Percentiles rank a stretch among this genome's conserved stretches.
Conservation (phyloP, 2,329 filamentous ascomycete genomes). For the Fusarium palustre region DNA sequence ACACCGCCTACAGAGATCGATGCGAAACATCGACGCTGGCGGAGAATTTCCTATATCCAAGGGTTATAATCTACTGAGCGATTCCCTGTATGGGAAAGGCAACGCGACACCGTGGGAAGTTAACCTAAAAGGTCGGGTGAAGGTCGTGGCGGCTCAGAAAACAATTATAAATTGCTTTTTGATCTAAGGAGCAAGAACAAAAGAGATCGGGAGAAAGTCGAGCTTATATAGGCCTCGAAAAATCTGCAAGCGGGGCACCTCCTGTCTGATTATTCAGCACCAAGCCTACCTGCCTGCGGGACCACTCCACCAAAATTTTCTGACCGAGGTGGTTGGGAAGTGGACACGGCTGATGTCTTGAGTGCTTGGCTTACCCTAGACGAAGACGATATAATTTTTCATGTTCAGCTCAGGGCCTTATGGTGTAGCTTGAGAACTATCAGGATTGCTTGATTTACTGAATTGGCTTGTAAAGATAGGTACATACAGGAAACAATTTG, state of each 20-base stretch:
- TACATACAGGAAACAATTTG: background rate
- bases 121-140: constrained; percentile 56
- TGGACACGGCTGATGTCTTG: background rate
- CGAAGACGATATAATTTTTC: background rate
- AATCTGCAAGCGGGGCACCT: constrained; percentile 39
- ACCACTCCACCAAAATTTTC: background rate
- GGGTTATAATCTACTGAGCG: constrained; percentile 70
- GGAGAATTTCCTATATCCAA: constrained; percentile 73
- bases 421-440: too few relatives aligned
- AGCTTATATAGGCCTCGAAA: constrained; percentile 43
- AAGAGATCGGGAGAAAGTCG: constrained; percentile 44
- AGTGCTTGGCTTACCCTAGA: background rate
- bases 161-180: constrained; percentile 63
- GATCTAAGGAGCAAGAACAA: constrained; percentile 64
- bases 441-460: too few relatives aligned
- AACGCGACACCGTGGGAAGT: constrained; percentile 69
- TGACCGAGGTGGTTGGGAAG: background rate
- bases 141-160: constrained; percentile 71
- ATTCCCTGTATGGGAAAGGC: constrained; percentile 65
- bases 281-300: background rate
- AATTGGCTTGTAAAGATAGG: too few relatives aligned
- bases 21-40: constrained; percentile 55
- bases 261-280: constrained; percentile 34
- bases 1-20: constrained; percentile 58
- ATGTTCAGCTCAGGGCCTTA: background rate